Base-by-base conservation (phyloP, 208 protist genomes). In the Wallacemonas sp. region DNA sequence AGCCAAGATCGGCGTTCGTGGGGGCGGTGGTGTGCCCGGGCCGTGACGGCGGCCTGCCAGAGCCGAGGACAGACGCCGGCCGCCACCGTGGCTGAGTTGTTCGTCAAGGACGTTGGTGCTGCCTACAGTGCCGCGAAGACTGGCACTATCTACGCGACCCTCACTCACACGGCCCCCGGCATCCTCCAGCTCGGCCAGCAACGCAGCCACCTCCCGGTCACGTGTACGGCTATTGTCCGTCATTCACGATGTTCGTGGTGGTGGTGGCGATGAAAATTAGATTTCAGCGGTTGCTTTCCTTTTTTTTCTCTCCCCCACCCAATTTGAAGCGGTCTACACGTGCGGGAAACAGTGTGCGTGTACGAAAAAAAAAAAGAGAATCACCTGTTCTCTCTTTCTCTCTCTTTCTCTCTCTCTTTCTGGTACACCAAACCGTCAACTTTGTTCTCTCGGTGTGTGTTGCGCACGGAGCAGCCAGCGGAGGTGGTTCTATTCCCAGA, bases 121-220 rank as follows among this genome's bases (percentile, higher is more conserved):
- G 37, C 63, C 63, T 10, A 66, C 41, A 19, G 37, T 68, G 44
- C 76, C 71, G 0, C 58, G 58, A 19, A 32, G 34, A 0, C 32
- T 22, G 12, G 33, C 48, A 22, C 42, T 55, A 34, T 19, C 52
- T 10, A 24, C 38, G 29, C 44, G 21, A 22, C 42, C 13, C 15
- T 63, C 58, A 8, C 63, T 52, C 27, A 78, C 38, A 1, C 46
- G 6, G 0, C 73, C 72, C 22, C 71, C 74, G 38, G 71, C 73
- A 33, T 76, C 79, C 27, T 85, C 60, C 54, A 93, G 73, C 66
- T 93, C 83, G 0, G 71, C 73, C 26, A 93, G 68, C 2, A 93
- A 76, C 22, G 81, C 81, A 13, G 76, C 71, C 32, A 93, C 70
- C 39, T 89, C 86, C 9, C 37, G 33, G 17, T 57, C 50, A 26